phyloP scores from a whole-genome alignment of 768 basidiomycete genomes.

The Termitomyces sp. region DNA sequence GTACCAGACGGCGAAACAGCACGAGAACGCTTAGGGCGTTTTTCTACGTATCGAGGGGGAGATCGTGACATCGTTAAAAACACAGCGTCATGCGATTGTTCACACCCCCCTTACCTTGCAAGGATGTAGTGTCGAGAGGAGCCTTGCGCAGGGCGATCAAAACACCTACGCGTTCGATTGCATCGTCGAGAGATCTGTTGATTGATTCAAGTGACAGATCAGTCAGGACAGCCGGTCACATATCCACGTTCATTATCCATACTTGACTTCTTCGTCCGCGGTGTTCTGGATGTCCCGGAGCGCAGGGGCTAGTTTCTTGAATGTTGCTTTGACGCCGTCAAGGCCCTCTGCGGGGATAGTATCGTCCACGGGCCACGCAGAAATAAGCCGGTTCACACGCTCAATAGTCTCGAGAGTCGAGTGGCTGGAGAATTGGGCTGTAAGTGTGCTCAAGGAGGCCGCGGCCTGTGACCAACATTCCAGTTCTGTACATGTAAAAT shows the following conservation, averaged over 20 bases:
- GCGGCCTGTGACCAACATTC: slow-evolving; percentile 73
- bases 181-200: slow-evolving; percentile 63
- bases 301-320: slow-evolving; percentile 56
- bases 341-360: slow-evolving; percentile 61
- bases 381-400: slow-evolving; percentile 68
- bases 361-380: slow-evolving; percentile 70
- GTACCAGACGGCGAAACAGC: slow-evolving; percentile 62
- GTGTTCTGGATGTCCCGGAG: slow-evolving; percentile 56
- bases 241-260: slow-evolving; percentile 24
- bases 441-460: slow-evolving; percentile 49
- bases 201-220: slow-evolving; percentile 2
- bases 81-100: too few relatives aligned
- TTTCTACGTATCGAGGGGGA: slow-evolving; percentile 36
- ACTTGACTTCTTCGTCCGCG: slow-evolving; percentile 65
- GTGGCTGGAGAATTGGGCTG: slow-evolving; percentile 46
- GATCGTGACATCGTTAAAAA: too few relatives aligned
- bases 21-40: slow-evolving; percentile 73
- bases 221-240: background rate
- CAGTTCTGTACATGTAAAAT: slow-evolving; percentile 51
- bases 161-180: slow-evolving; percentile 62
- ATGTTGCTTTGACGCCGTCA: slow-evolving; percentile 54
- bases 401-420: slow-evolving; percentile 54
- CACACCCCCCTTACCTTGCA: slow-evolving; percentile 44
- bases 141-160: slow-evolving; percentile 73
- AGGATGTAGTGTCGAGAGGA: slow-evolving; percentile 43